A percentile compares a stretch with the other conserved stretches of the same genome.
Evolutionary conservation across 1,139 yeast species (phyloP).

Genomic region (Blastobotrys indianensis): DNA sequence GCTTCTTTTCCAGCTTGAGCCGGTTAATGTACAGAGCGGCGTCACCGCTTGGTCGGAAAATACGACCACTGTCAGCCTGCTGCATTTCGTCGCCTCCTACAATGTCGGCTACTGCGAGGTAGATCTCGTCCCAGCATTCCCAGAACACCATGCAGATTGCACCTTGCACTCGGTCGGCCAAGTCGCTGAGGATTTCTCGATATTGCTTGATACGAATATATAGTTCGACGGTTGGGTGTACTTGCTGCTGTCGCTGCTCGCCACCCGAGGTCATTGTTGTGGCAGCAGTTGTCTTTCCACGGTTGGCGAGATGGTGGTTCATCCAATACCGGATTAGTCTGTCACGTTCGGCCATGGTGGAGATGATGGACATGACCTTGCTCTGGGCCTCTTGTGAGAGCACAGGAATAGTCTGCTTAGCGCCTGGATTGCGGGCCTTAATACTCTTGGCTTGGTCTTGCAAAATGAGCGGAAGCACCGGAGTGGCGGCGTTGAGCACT

Average conservation of each 20-base stretch:
- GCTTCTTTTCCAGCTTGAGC: constrained; percentile 22
- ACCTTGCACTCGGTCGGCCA: constrained; percentile 32
- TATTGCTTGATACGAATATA: constrained; percentile 26
- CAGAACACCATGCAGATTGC: constrained; percentile 33
- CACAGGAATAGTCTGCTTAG: constrained; percentile 16
- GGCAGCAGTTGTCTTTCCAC: constrained; percentile 10
- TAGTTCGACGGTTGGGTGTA: constrained; percentile 22
- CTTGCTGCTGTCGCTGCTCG: constrained; percentile 5
- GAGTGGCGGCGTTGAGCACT: constrained; percentile 29
- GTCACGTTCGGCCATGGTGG: constrained; percentile 25
- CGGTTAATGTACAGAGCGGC: constrained; percentile 31
- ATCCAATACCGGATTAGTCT: constrained; percentile 24
- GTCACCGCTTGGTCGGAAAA: constrained; percentile 31
- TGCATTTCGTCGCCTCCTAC: constrained; percentile 28
- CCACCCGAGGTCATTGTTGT: constrained; percentile 6
- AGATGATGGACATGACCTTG: constrained; percentile 21
- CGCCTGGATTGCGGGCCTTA: constrained; percentile 3
- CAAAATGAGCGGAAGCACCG: constrained; percentile 27
- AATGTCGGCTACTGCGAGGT: constrained; percentile 28
- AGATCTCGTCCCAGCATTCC: constrained; percentile 33
- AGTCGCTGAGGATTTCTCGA: constrained; percentile 27
- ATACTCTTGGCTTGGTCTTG: constrained; percentile 19
- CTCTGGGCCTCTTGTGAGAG: constrained; percentile 23
- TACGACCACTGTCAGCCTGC: constrained; percentile 28
- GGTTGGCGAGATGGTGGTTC: constrained; percentile 21